Percentiles rank a stretch among this genome's conserved stretches.
These are phyloP conservation scores for Skeletonema tropicum DNA, from an alignment of 108 stramenopile species.

Conservation along the genomic window DNA sequence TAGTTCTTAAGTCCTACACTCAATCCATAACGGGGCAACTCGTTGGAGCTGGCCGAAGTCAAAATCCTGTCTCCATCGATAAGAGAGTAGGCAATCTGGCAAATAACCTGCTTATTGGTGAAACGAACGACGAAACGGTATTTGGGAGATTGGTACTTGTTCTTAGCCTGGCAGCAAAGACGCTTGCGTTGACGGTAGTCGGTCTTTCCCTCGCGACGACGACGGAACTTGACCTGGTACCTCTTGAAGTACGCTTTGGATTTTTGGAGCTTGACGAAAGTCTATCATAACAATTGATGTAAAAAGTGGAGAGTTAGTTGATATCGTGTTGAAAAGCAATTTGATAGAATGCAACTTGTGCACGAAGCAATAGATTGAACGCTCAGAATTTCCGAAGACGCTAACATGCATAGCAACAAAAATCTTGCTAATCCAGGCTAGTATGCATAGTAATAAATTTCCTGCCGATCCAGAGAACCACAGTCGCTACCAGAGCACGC, in stretches of 20 bases:
- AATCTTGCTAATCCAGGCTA: not conserved
- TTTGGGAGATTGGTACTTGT: constrained; percentile 99
- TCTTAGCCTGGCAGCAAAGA: constrained; percentile 96
- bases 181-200: constrained; percentile 99
- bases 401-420: not conserved
- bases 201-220: constrained; percentile 99
- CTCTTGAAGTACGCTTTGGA: constrained; percentile 98
- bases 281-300: constrained; percentile 8
- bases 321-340: not conserved
- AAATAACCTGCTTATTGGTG: constrained; percentile 92
- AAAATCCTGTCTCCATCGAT: constrained; percentile 97
- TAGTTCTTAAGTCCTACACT: constrained; percentile 99
- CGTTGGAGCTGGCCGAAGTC: constrained; percentile 85
- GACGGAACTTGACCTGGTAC: constrained; percentile 99
- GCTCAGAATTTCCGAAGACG: not conserved
- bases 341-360: not conserved
- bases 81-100: constrained; percentile 95
- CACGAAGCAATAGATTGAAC: not conserved
- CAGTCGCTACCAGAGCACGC: not conserved
- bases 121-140: constrained; percentile 98
- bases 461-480: not conserved
- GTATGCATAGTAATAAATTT: not conserved
- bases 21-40: constrained; percentile 95
- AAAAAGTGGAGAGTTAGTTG: not conserved
- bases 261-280: constrained; percentile 95